phyloP scores from a whole-genome alignment of 768 basidiomycete genomes.

The Suillus luteus region DNA sequence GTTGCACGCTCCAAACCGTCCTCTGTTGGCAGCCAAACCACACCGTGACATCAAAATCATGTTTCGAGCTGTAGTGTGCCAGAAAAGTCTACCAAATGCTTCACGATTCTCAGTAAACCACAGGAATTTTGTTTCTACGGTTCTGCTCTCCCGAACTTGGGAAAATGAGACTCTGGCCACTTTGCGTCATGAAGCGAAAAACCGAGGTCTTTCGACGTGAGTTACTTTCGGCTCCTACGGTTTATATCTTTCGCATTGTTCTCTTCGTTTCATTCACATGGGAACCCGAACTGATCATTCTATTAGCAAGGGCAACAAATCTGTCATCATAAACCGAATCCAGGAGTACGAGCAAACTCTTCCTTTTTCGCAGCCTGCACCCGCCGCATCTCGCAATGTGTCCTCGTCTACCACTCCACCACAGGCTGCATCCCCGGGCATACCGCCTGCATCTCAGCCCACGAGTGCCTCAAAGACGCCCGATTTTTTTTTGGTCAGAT shows the following conservation, averaged over 20 bases:
- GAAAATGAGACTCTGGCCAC: slow-evolving; percentile 50
- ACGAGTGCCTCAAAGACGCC: slow-evolving; percentile 22
- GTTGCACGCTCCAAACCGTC: neutral
- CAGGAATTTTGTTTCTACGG: slow-evolving; percentile 51
- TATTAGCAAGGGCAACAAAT: slow-evolving; percentile 59
- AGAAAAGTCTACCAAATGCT: slow-evolving; percentile 15
- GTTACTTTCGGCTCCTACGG: slow-evolving; percentile 22
- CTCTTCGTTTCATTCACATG: slow-evolving; percentile 13
- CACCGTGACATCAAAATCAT: slow-evolving; percentile 23
- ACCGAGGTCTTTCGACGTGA: slow-evolving; percentile 58
- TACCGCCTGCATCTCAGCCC: slow-evolving; percentile 40
- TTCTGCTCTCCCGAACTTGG: slow-evolving; percentile 59
- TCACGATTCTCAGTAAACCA: slow-evolving; percentile 12
- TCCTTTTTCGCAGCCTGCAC: slow-evolving; percentile 24
- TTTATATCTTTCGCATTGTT: slow-evolving; percentile 6
- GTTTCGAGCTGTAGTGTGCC: slow-evolving; percentile 28
- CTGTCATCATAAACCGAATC: slow-evolving; percentile 54
- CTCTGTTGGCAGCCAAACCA: neutral
- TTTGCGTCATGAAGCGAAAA: slow-evolving; percentile 54
- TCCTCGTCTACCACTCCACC: slow-evolving; percentile 28
- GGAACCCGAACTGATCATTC: slow-evolving; percentile 14
- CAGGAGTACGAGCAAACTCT: slow-evolving; percentile 47
- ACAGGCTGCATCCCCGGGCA: slow-evolving; percentile 41
- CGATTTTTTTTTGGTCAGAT: slow-evolving; percentile 47
- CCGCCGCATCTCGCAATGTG: slow-evolving; percentile 27